These are phyloP conservation scores for Cordyceps tenuipes DNA, from an alignment of 2,329 filamentous ascomycete species.

Conservation along the genomic window DNA sequence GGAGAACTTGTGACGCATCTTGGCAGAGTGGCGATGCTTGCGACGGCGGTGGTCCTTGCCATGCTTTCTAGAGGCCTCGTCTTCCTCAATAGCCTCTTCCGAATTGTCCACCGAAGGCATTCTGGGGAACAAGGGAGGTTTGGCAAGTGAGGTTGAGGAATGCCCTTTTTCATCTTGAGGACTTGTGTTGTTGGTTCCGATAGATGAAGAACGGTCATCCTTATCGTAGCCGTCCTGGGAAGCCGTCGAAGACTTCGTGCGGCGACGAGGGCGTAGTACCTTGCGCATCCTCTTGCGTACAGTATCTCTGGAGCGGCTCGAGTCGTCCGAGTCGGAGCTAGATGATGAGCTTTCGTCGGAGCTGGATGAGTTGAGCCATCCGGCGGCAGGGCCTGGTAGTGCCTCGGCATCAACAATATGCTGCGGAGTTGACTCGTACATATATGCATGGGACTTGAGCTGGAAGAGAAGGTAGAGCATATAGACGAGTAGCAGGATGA, in stretches of 20 bases:
- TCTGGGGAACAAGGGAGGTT: constrained; percentile 28
- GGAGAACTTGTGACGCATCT: constrained; percentile 15
- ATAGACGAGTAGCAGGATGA: constrained; percentile 75
- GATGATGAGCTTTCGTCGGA: constrained; percentile 49
- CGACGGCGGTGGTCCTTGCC: constrained; percentile 30
- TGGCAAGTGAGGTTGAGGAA: constrained; percentile 31
- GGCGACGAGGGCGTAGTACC: constrained; percentile 61
- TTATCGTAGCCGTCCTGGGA: constrained; percentile 50
- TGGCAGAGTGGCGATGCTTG: constrained; percentile 30
- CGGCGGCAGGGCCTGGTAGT: constrained; percentile 73
- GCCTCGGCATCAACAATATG: constrained; percentile 88
- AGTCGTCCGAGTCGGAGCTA: constrained; percentile 60
- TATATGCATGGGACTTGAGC: constrained; percentile 83
- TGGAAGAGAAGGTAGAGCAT: constrained; percentile 80
- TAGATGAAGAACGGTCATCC: constrained; percentile 32
- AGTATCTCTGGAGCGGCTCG: constrained; percentile 47
- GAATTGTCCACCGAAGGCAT: constrained; percentile 26
- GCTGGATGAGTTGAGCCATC: constrained; percentile 67
- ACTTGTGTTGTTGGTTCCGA: constrained; percentile 27
- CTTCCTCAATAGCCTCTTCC: constrained; percentile 39
- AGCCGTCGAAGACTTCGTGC: constrained; percentile 68
- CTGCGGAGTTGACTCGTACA: constrained; percentile 88
- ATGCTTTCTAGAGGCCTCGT: constrained; percentile 25
- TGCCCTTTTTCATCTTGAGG: constrained; percentile 28
- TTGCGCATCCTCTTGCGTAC: constrained; percentile 69